Conservation (phyloP, 305 asterid species). For the Fraxinus latifolia region DNA sequence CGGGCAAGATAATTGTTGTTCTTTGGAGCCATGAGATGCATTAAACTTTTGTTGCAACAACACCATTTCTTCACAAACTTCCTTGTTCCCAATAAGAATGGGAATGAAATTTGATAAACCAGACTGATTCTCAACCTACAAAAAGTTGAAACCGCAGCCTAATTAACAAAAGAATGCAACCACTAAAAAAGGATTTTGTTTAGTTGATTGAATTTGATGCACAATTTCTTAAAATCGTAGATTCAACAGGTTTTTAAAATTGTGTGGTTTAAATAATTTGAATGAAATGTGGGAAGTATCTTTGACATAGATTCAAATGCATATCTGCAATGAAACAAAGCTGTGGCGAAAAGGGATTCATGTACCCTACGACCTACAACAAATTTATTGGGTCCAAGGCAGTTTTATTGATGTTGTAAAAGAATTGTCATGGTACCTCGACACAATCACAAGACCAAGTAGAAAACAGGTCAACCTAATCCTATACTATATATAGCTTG, state of each 20-base stretch:
- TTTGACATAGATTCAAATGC: background rate
- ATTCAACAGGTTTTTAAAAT: background rate
- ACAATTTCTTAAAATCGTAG: background rate
- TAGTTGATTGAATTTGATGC: background rate
- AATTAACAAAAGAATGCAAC: conserved; percentile 9
- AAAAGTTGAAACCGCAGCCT: background rate
- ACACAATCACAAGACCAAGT: background rate
- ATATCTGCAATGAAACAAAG: background rate
- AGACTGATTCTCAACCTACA: conserved; percentile 90
- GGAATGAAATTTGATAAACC: conserved; percentile 94
- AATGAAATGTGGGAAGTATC: background rate
- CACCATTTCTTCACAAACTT: conserved; percentile 76
- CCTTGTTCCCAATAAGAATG: conserved; percentile 66
- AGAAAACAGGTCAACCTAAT: background rate
- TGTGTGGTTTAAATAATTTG: background rate
- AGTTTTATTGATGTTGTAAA: background rate
- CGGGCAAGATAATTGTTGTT: conserved; percentile 25
- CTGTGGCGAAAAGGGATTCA: background rate
- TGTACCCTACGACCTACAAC: background rate
- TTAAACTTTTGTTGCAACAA: conserved; percentile 46
- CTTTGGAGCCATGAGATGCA: conserved; percentile 29
- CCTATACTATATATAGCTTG: background rate
- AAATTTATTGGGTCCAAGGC: background rate
- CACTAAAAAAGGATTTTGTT: background rate
- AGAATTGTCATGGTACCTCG: background rate